These are phyloP conservation scores for Talaromyces sp. DNA, from an alignment of 2,329 filamentous ascomycete species.

Conservation along the genomic window DNA sequence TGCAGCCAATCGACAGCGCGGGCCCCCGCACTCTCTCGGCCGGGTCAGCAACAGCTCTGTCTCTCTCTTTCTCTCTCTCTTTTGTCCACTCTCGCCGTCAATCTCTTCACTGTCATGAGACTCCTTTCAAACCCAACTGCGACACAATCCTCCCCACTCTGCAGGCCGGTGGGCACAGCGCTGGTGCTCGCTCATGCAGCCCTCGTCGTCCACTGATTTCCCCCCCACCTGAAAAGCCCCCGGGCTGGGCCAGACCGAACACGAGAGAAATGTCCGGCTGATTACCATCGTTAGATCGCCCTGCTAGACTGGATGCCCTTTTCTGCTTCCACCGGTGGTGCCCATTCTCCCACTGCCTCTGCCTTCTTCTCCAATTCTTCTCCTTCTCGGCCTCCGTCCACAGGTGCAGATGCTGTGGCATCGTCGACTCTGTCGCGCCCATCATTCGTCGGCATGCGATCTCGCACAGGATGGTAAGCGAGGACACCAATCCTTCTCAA, in stretches of 20 bases:
- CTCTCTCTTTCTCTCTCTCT: neutral
- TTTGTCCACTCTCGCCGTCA: neutral
- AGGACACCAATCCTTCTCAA: neutral
- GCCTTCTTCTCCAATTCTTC: neutral
- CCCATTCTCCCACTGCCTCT: neutral
- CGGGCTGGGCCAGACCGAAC: neutral
- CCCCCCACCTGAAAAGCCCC: neutral
- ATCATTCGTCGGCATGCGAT: slow-evolving; percentile 32
- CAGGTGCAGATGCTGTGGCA: slow-evolving; percentile 5
- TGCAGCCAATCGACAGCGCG: neutral
- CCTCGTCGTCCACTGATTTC: neutral
- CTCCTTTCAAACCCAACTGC: neutral
- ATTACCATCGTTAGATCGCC: neutral
- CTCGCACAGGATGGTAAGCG: slow-evolving; percentile 39
- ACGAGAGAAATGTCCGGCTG: neutral
- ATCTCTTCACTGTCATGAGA: neutral
- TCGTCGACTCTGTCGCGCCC: neutral
- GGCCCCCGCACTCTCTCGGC: neutral
- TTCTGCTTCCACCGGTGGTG: neutral
- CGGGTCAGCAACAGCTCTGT: neutral
- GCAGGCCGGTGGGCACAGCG: neutral
- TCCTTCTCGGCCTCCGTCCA: neutral
- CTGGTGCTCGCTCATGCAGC: neutral
- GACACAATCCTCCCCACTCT: neutral
- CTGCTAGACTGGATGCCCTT: neutral